Evolutionary conservation across 2,329 filamentous ascomycete genomes (phyloP).

Genomic region (Ceratocystis harringtonii): DNA sequence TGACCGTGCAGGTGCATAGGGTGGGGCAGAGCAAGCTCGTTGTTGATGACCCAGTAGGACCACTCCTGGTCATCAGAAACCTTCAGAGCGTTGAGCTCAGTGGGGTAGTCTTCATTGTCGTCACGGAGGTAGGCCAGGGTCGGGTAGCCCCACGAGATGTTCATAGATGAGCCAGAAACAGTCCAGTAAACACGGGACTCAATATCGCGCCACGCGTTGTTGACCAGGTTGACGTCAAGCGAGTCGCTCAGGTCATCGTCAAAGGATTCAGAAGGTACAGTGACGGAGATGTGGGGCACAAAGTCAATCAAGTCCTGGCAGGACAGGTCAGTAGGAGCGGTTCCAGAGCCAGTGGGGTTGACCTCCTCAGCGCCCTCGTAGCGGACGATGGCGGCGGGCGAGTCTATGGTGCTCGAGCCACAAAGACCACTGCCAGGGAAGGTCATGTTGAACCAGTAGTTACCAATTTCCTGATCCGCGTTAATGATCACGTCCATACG

Average conservation of each 20-base stretch:
- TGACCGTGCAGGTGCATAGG: constrained; percentile 37
- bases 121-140: constrained; percentile 23
- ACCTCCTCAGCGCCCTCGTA: constrained; percentile 24
- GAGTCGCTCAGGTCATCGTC: constrained; percentile 19
- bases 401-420: constrained; percentile 21
- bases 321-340: constrained; percentile 19
- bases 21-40: constrained; percentile 25
- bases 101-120: constrained; percentile 18
- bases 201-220: constrained; percentile 18
- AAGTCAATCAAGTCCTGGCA: constrained; percentile 20
- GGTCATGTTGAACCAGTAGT: constrained; percentile 27
- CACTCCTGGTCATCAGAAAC: constrained; percentile 20
- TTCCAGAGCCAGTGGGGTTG: constrained; percentile 23
- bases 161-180: constrained; percentile 25
- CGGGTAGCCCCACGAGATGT: constrained; percentile 29
- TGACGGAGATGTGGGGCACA: constrained; percentile 22
- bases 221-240: constrained; percentile 20
- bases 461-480: constrained; percentile 22
- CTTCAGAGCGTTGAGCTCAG: constrained; percentile 19
- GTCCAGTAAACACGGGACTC: constrained; percentile 23
- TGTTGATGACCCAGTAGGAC: constrained; percentile 25
- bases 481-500: constrained; percentile 28
- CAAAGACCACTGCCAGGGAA: constrained; percentile 24
- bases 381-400: constrained; percentile 28
- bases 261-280: constrained; percentile 22